phyloP scores from a whole-genome alignment of 2,329 filamentous ascomycete genomes.

The Penicillium sp. region DNA sequence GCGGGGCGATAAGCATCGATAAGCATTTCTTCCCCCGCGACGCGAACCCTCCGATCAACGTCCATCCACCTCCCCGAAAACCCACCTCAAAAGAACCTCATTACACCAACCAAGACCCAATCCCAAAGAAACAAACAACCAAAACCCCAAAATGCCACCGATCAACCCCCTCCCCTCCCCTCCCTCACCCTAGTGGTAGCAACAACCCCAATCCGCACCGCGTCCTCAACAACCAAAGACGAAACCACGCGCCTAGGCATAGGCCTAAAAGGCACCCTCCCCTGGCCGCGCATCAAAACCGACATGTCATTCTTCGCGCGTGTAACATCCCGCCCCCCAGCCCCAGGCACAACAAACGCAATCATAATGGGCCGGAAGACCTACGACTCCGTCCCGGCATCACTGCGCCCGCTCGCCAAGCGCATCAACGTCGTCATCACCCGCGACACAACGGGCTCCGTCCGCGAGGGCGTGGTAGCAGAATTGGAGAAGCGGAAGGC shows the following conservation, averaged over 20 bases:
- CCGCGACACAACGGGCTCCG: slow-evolving; percentile 32
- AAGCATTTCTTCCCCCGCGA: slow-evolving; percentile 5
- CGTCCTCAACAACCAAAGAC: slow-evolving; percentile 51
- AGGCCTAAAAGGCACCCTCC: slow-evolving; percentile 70
- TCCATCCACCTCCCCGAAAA: background rate
- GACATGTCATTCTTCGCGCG: slow-evolving; percentile 96
- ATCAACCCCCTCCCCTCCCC: slow-evolving; percentile 21
- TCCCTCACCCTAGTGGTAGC: slow-evolving; percentile 90
- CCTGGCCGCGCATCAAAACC: slow-evolving; percentile 81
- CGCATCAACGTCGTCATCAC: slow-evolving; percentile 80
- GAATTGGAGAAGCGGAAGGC: slow-evolving; percentile 35
- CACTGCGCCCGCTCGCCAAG: slow-evolving; percentile 73
- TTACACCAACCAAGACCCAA: background rate
- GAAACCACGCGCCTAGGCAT: slow-evolving; percentile 82
- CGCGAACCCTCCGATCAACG: background rate
- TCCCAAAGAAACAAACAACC: background rate
- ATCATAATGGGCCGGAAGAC: slow-evolving; percentile 98
- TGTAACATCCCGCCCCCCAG: slow-evolving; percentile 65
- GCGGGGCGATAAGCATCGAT: slow-evolving; percentile 5
- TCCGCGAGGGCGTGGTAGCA: slow-evolving; percentile 31
- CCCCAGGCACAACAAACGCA: slow-evolving; percentile 53
- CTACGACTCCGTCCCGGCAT: slow-evolving; percentile 80
- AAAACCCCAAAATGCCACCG: slow-evolving; percentile 23
- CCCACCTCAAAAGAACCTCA: background rate
- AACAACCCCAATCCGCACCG: slow-evolving; percentile 61